Conservation (phyloP, 2,329 filamentous ascomycete species). For the Graphiopsis chlorocephala region DNA sequence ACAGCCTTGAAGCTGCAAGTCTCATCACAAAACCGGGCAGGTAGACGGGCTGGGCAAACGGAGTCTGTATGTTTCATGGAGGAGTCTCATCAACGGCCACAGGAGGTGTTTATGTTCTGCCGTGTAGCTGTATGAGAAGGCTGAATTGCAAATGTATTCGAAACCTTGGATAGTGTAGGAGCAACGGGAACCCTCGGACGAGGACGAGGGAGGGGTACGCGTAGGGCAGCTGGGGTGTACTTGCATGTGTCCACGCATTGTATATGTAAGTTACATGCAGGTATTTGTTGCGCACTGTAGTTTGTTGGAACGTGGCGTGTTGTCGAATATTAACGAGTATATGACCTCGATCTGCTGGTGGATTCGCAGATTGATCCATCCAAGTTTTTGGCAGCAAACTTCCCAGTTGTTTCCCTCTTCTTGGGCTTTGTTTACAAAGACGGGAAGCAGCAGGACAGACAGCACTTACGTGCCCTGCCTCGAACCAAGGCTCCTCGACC, state of each 20-base stretch:
- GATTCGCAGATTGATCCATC: background rate
- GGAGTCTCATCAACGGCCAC: background rate
- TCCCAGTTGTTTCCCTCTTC: background rate
- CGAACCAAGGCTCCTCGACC: background rate
- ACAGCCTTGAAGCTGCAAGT: constrained; percentile 5
- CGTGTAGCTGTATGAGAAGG: background rate
- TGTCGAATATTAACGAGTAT: background rate
- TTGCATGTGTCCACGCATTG: background rate
- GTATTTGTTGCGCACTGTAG: background rate
- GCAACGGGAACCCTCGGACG: background rate
- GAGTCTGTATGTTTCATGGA: background rate
- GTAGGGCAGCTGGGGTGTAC: background rate
- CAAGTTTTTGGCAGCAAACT: background rate
- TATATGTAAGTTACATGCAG: background rate
- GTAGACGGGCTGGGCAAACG: background rate
- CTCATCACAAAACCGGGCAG: background rate
- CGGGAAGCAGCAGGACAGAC: too few relatives aligned
- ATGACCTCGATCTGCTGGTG: background rate
- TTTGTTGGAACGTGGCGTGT: background rate
- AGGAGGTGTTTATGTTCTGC: background rate
- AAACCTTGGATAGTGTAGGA: background rate
- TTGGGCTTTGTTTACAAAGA: background rate
- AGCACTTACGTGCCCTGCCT: background rate
- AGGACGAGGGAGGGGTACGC: background rate
- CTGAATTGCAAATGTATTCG: background rate